phyloP scores from a whole-genome alignment of 768 basidiomycete species.

The Thelephora aurantiotincta region DNA sequence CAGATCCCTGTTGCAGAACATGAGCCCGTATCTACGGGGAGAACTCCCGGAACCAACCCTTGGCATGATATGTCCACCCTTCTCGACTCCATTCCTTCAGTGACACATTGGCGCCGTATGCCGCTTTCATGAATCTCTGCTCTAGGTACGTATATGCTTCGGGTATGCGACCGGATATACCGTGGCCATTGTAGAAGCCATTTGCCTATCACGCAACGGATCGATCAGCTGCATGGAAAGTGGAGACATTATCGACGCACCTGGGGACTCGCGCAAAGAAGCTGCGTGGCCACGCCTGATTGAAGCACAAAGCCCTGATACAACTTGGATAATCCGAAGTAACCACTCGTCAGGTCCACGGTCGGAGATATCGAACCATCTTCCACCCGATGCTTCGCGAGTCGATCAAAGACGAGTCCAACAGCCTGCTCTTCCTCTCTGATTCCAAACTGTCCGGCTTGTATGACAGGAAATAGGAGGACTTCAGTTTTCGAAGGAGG shows the following conservation, averaged over 20 bases:
- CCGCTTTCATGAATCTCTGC: slow-evolving; percentile 65
- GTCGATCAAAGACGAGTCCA: slow-evolving; percentile 38
- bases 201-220: slow-evolving; percentile 52
- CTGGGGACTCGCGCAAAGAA: slow-evolving; percentile 80
- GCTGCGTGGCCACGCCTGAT: slow-evolving; percentile 42
- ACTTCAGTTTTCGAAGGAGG: slow-evolving; percentile 19
- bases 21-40: background rate
- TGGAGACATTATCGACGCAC: slow-evolving; percentile 25
- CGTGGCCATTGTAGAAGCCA: slow-evolving; percentile 83
- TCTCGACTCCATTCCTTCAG: slow-evolving; percentile 78
- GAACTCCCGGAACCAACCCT: slow-evolving; percentile 40
- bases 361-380: background rate
- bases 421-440: slow-evolving; percentile 72
- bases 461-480: slow-evolving; percentile 68
- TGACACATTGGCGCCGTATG: slow-evolving; percentile 24
- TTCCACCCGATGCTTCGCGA: slow-evolving; percentile 15
- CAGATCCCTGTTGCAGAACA: slow-evolving; percentile 55
- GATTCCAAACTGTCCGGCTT: slow-evolving; percentile 78
- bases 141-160: slow-evolving; percentile 89
- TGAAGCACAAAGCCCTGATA: slow-evolving; percentile 66
- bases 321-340: slow-evolving; percentile 74
- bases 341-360: slow-evolving; percentile 85
- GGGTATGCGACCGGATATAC: slow-evolving; percentile 86
- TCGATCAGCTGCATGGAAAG: slow-evolving; percentile 1
- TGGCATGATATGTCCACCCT: slow-evolving; percentile 98